Base-by-base conservation (phyloP, 2,329 filamentous ascomycete species). In the Fusarium mundagurra region DNA sequence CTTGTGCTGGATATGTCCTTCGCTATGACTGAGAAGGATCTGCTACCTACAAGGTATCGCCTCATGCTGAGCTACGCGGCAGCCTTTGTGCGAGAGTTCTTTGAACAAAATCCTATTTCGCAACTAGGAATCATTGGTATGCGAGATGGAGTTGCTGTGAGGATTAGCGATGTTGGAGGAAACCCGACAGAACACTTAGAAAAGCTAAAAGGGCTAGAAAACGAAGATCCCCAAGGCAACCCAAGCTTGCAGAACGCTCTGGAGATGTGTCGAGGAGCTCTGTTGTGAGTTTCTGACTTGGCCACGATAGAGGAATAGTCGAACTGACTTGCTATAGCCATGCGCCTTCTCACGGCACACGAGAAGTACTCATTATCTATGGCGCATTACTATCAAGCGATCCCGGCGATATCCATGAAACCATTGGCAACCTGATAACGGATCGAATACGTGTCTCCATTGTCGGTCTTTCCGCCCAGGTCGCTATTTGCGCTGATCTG, bases 81-180 rank as follows among this genome's bases (percentile, higher is more conserved):
- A 73, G 92, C 95, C 65, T 99, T 98, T 82, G 93, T 98, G 55
- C 89, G 92, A 67, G 96, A 98, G 82, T 99, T 94, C 84, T 99
- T 98, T 81, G 96, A 98, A 83, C 96, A 99, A 83, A 99, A 99
- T 79, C 96, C 96, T 17, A 98, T 99, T 75, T 97, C 95, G 16
- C 96, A 99, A 84, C 89, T 99, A 64, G 95, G 93, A 31, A 92
- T 99, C 36, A 87, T 99, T 44, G 96, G 94, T 58, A 98, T 98
- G 93, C 91, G 94, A 71, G 96, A 98, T 81, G 96, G 96, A 22
- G 87, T 98, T 22, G 95, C 95, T 5, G 87, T 97, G 31, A 88
- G 94, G 44, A 90, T 99, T 72, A 96, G 93, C 80, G 94, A 98
- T 80, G 92, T 98, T 86, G 93, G 93, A 63, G 96, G 96, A 16